Base-by-base conservation (phyloP, 345 rosid species). In the Garcia nutans region DNA sequence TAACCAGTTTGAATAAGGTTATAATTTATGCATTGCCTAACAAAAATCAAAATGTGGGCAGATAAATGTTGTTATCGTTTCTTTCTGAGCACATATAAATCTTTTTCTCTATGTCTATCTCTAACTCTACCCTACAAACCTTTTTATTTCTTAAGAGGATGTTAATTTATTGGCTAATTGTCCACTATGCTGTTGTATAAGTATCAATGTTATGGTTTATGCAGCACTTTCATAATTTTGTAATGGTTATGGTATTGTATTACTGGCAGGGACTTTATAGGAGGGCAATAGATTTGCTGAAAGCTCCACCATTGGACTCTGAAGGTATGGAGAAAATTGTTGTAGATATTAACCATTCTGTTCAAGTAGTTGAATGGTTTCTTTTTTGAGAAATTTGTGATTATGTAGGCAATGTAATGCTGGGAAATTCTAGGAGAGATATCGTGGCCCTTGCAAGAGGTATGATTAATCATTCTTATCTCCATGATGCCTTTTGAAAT, bases 381-480 rank as follows among this genome's bases (percentile, higher is more conserved):
- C n/a, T 68, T 62, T 8, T 16, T 70, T 81, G 58, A 54, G 31
- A n/a, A n/a, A 28, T 44, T 33, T 71, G 61, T 62, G 24, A 63
- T 68, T 78, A 65, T 59, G 0, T 73, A 73, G 84, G 67, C 78
- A 58, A 37, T 76, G 70, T n/a, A 58, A 59, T 3, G 66, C 76
- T 84, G 71, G 62, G 78, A 59, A 68, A 66, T 68, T 33, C 73
- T 54, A 54, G 81, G 81, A 86, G 84, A 44, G 97, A 89, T 55
- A 76, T 91, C 10, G 72, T 84, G 47, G 92, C 97, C 70, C 89
- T 93, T 80, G 94, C 94, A 74, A 89, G 97, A 91, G 97, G 97
- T 95, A 83, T 73, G 68, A 50, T 65, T 73, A 24, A 68, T 37
- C 61, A 56, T 41, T 23, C 13, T 31, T 8, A 12, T 23, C 16